Evolutionary conservation across 495 filamentous ascomycete genomes (phyloP).

Genomic region (Penicillium mononematosum): DNA sequence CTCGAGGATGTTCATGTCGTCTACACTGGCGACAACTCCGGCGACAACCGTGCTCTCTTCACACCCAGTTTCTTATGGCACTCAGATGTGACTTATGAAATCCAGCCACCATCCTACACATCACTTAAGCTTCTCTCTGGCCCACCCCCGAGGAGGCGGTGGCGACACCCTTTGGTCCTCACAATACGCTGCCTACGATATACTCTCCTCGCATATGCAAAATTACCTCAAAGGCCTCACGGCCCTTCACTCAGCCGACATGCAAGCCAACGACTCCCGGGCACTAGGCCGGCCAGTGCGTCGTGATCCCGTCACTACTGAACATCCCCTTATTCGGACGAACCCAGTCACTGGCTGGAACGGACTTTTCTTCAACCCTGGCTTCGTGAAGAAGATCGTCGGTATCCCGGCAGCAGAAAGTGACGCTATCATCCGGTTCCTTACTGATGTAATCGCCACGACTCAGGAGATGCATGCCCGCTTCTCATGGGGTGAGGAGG

Average conservation of each 20-base stretch:
- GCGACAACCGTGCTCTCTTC: conserved; percentile 55
- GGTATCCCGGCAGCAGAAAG: conserved; percentile 66
- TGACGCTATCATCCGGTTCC: conserved; percentile 62
- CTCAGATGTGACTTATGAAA: conserved; percentile 69
- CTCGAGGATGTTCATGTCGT: conserved; percentile 71
- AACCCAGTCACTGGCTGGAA: conserved; percentile 77
- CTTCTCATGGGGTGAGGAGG: conserved; percentile 67
- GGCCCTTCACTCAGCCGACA: conserved; percentile 68
- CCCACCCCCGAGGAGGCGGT: conserved; percentile 64
- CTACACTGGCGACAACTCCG: conserved; percentile 61
- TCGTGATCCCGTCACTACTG: conserved; percentile 61
- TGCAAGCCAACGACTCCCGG: conserved; percentile 65
- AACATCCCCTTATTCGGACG: conserved; percentile 70
- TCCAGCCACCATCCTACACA: conserved; percentile 77
- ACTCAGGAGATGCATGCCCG: conserved; percentile 68
- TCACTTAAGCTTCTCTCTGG: conserved; percentile 67
- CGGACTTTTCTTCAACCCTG: conserved; percentile 72
- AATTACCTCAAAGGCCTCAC: conserved; percentile 68
- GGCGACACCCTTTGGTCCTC: conserved; percentile 77
- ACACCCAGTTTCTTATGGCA: conserved; percentile 60
- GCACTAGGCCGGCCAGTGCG: conserved; percentile 62
- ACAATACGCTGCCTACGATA: conserved; percentile 70
- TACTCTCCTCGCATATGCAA: conserved; percentile 66
- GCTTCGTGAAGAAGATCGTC: conserved; percentile 71
- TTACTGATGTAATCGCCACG: conserved; percentile 62